A percentile compares a stretch with the other conserved stretches of the same genome.
Evolutionary conservation across 257 asterid genomes (phyloP).

Genomic region (Lantana camara): DNA sequence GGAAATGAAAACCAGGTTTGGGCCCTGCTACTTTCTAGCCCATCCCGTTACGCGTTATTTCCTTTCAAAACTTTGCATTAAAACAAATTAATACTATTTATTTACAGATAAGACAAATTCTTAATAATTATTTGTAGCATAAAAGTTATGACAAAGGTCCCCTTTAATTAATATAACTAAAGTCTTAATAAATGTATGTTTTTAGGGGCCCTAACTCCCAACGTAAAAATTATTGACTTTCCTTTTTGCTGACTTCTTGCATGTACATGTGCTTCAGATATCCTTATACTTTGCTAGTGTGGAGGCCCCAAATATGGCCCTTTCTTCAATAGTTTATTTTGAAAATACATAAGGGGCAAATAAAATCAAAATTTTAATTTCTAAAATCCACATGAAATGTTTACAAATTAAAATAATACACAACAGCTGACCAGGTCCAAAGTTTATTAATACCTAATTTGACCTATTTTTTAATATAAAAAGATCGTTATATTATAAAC

Average conservation of each 20-base stretch:
- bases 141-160: neutral
- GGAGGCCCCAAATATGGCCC: neutral
- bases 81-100: neutral
- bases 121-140: constrained; percentile 2
- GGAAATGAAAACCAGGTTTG: neutral
- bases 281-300: neutral
- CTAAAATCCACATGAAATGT: neutral
- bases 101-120: neutral
- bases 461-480: neutral
- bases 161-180: constrained; percentile 4
- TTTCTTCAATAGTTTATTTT: neutral
- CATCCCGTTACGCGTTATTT: neutral
- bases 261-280: constrained; percentile 27
- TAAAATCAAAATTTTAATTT: neutral
- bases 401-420: neutral
- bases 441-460: neutral
- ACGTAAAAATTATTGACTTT: constrained; percentile 24
- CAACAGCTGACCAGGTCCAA: neutral
- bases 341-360: neutral
- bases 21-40: neutral
- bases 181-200: neutral
- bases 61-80: neutral
- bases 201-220: constrained; percentile 13
- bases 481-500: neutral
- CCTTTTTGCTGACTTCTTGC: constrained; percentile 16